Evolutionary conservation across 139 green algal genomes (phyloP).

Genomic region (Axilococcus clingmanii): DNA sequence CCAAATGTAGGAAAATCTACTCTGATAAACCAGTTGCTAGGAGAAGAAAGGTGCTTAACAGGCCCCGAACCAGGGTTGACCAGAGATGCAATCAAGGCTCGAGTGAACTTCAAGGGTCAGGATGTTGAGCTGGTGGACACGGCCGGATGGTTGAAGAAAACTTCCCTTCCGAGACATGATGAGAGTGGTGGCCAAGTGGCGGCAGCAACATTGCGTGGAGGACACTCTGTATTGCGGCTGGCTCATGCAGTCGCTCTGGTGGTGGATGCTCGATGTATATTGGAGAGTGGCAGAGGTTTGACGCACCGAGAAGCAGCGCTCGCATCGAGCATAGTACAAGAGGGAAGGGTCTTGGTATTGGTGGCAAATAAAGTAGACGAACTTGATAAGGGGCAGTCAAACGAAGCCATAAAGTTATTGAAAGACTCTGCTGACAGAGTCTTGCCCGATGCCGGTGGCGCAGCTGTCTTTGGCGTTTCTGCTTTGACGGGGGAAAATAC

Average conservation of each 20-base stretch:
- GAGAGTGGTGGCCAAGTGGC: slow-evolving; percentile 42
- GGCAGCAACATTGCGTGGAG: slow-evolving; percentile 16
- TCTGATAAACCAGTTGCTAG: slow-evolving; percentile 73
- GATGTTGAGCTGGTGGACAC: slow-evolving; percentile 80
- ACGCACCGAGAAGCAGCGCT: slow-evolving; percentile 51
- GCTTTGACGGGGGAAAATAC: slow-evolving; percentile 39
- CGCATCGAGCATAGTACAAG: slow-evolving; percentile 29
- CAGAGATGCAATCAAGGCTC: slow-evolving; percentile 58
- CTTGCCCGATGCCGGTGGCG: slow-evolving; percentile 23
- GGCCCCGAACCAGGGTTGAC: slow-evolving; percentile 87
- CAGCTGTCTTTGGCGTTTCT: slow-evolving; percentile 44
- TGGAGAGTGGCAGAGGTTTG: slow-evolving; percentile 28
- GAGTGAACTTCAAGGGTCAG: slow-evolving; percentile 17
- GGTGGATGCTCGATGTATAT: slow-evolving; percentile 46
- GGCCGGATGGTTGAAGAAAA: slow-evolving; percentile 72
- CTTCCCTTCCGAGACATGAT: slow-evolving; percentile 28
- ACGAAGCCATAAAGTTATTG: slow-evolving; percentile 15
- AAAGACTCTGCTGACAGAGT: slow-evolving; percentile 5
- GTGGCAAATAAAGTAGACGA: slow-evolving; percentile 73
- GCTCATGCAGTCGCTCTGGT: slow-evolving; percentile 81
- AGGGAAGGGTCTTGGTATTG: slow-evolving; percentile 65
- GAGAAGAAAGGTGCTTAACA: slow-evolving; percentile 68
- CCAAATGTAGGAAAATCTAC: slow-evolving; percentile 84
- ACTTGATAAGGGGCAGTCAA: slow-evolving; percentile 14
- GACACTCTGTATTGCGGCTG: slow-evolving; percentile 37